A percentile compares a stretch with the other conserved stretches of the same genome.
phyloP scores from a whole-genome alignment of 805 yeast genomes.

The Isabelozyma gotoi region DNA sequence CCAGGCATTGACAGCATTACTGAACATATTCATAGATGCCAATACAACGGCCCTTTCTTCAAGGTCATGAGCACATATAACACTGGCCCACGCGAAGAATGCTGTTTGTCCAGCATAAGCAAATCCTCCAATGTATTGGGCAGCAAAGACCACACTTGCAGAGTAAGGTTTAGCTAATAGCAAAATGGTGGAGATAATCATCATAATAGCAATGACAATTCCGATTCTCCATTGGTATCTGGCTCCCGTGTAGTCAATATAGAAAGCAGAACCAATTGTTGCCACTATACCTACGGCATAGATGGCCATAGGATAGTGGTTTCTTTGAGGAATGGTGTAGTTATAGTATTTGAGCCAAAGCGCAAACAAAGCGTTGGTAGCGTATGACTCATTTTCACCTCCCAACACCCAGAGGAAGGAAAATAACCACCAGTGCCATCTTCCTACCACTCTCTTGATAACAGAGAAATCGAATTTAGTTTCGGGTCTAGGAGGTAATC shows the following conservation, averaged over 20 bases:
- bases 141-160: constrained; percentile 43
- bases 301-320: constrained; percentile 39
- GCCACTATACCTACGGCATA: constrained; percentile 34
- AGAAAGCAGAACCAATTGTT: constrained; percentile 26
- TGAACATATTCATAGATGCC: constrained; percentile 67
- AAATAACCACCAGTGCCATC: constrained; percentile 37
- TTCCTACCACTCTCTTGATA: constrained; percentile 40
- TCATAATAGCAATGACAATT: constrained; percentile 37
- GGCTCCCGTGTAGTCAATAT: constrained; percentile 28
- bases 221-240: constrained; percentile 54
- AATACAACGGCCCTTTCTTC: constrained; percentile 65
- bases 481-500: constrained; percentile 37
- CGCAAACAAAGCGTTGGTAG: constrained; percentile 32
- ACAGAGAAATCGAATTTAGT: constrained; percentile 30
- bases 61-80: constrained; percentile 55
- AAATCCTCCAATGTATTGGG: constrained; percentile 56
- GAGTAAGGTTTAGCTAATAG: constrained; percentile 41
- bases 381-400: constrained; percentile 37
- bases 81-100: constrained; percentile 64
- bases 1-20: constrained; percentile 65
- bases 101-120: constrained; percentile 61
- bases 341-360: constrained; percentile 28
- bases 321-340: constrained; percentile 28
- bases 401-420: constrained; percentile 36
- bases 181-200: constrained; percentile 49